phyloP scores from a whole-genome alignment of 176 grass and related monocot species.

The Tuctoria greenei region DNA sequence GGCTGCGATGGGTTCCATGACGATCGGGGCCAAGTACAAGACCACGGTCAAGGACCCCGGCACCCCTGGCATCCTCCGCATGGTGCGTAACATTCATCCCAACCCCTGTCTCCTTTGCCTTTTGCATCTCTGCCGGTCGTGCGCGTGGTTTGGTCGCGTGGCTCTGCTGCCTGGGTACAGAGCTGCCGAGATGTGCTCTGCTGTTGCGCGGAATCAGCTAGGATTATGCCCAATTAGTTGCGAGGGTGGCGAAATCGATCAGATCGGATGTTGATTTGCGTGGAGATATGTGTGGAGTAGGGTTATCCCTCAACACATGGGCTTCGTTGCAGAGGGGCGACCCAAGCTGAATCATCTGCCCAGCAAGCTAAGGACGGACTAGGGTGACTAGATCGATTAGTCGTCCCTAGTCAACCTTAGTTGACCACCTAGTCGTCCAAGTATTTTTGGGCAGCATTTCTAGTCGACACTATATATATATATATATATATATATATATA shows the following conservation, averaged over 20 bases:
- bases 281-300: background rate
- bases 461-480: too few species aligned
- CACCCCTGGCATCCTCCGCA: slow-evolving; percentile 72
- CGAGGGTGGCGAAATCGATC: background rate
- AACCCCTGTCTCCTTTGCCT: too few species aligned
- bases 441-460: too few species aligned
- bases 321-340: background rate
- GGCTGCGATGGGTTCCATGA: slow-evolving; percentile 41
- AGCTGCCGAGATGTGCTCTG: background rate
- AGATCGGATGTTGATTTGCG: background rate
- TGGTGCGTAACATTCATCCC: slow-evolving; percentile 46
- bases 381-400: too few species aligned
- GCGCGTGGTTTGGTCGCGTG: background rate
- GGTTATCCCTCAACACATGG: background rate
- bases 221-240: background rate
- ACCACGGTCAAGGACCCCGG: slow-evolving; percentile 77
- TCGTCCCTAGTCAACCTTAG: too few species aligned
- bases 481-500: too few species aligned
- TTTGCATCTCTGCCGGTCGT: background rate
- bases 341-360: background rate
- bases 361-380: too few species aligned
- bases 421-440: too few species aligned
- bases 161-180: background rate
- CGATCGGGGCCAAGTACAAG: slow-evolving; percentile 77
- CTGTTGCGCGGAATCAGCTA: background rate